A percentile compares a stretch with the other conserved stretches of the same genome.
These are phyloP conservation scores for Phaseolus lunatus DNA, from an alignment of 306 rosid genomes.

Conservation along the genomic window DNA sequence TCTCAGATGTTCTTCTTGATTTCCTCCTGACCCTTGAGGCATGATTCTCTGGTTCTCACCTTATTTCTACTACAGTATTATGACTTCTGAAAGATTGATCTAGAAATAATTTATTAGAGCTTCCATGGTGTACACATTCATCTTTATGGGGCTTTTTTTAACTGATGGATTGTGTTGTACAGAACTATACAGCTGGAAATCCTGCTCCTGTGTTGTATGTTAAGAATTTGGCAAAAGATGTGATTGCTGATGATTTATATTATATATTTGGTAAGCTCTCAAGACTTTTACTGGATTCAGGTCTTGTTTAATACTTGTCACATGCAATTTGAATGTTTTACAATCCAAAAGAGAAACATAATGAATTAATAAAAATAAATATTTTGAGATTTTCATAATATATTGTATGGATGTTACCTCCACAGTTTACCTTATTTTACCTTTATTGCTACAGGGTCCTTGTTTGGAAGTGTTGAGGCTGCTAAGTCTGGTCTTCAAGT, in stretches of 20 bases:
- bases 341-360: conserved; percentile 13
- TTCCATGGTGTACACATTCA: conserved; percentile 21
- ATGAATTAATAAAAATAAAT: neutral
- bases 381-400: conserved; percentile 8
- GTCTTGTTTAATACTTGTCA: conserved; percentile 7
- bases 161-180: conserved; percentile 60
- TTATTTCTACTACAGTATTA: neutral
- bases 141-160: conserved; percentile 36
- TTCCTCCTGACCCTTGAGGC: neutral
- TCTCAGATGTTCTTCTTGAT: neutral
- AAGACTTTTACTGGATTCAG: conserved; percentile 8
- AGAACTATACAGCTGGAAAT: conserved; percentile 88
- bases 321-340: conserved; percentile 31
- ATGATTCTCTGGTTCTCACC: neutral
- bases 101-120: conserved; percentile 8
- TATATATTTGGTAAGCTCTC: conserved; percentile 81
- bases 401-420: neutral
- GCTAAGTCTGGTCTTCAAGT: conserved; percentile 75
- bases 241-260: conserved; percentile 75
- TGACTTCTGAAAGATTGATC: neutral
- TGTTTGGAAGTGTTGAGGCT: conserved; percentile 78
- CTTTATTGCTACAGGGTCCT: conserved; percentile 65
- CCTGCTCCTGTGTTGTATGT: conserved; percentile 87
- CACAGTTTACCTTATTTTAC: conserved; percentile 4
- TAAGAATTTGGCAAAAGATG: conserved; percentile 96